These are phyloP conservation scores for Globisporangium okanoganense DNA, from an alignment of 352 stramenopile genomes.

Conservation along the genomic window DNA sequence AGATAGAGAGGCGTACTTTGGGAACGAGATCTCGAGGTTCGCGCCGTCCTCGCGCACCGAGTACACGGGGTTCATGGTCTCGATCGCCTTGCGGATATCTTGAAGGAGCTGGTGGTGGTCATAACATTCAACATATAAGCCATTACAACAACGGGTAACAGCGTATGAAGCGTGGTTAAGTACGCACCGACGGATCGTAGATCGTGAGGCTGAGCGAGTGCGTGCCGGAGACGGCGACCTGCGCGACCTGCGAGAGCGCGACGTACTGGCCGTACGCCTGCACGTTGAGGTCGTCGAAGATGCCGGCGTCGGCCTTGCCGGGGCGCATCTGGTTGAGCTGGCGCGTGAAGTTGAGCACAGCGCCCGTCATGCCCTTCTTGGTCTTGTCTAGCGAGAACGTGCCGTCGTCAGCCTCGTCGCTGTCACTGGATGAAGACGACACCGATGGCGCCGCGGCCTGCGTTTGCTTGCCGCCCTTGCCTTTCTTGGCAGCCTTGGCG, in stretches of 20 bases:
- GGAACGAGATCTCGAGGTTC: constrained; percentile 73
- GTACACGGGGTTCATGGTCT: constrained; percentile 73
- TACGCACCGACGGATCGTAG: constrained; percentile 75
- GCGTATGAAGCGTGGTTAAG: background rate
- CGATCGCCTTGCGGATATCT: constrained; percentile 73
- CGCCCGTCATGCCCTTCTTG: constrained; percentile 80
- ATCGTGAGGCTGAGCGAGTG: constrained; percentile 69
- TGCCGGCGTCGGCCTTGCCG: constrained; percentile 69
- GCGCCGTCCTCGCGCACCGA: constrained; percentile 63
- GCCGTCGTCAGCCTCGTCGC: constrained; percentile 11
- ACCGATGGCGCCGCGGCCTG: constrained; percentile 7
- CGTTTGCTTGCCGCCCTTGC: constrained; percentile 33
- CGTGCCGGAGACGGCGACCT: constrained; percentile 61
- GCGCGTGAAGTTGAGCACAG: constrained; percentile 73
- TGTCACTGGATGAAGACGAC: constrained; percentile 1
- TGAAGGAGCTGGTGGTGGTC: constrained; percentile 40
- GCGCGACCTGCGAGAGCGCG: constrained; percentile 67
- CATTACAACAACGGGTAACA: background rate
- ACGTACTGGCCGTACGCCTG: constrained; percentile 80
- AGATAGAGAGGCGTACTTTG: constrained; percentile 50
- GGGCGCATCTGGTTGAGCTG: constrained; percentile 74
- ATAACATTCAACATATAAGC: background rate
- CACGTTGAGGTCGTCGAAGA: constrained; percentile 80
- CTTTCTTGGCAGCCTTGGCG: constrained; percentile 65
- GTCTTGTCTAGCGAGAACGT: constrained; percentile 45